Evolutionary conservation across 2,329 filamentous ascomycete species (phyloP).

Genomic region (Fusarium paranaense): DNA sequence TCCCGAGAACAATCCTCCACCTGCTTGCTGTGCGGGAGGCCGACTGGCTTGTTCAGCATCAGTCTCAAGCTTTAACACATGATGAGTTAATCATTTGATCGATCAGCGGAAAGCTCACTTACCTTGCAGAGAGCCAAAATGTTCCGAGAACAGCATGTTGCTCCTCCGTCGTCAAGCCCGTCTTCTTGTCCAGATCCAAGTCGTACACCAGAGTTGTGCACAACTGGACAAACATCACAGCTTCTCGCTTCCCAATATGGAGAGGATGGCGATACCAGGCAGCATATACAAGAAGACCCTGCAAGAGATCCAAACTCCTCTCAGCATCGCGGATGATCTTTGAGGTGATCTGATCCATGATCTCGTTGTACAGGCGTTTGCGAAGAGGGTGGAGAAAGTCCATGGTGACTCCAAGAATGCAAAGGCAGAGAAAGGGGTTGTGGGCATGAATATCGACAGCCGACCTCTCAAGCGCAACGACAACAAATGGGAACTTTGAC

Average conservation of each 20-base stretch:
- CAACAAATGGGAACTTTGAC: not conserved
- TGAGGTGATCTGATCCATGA: not conserved
- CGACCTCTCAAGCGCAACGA: not conserved
- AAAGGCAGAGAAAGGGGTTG: not conserved
- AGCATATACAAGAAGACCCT: not conserved
- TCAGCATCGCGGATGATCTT: not conserved
- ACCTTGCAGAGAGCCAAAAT: conserved; percentile 1
- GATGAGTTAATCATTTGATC: not conserved
- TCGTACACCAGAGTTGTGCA: not conserved
- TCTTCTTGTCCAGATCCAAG: not conserved
- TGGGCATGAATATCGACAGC: not conserved
- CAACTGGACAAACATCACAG: not conserved
- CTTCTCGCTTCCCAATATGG: not conserved
- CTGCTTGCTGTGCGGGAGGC: not conserved
- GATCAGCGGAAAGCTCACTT: not conserved
- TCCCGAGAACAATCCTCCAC: not conserved
- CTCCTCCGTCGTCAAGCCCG: not conserved
- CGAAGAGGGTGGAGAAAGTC: not conserved
- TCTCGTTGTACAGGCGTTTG: not conserved
- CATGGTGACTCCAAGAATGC: not conserved
- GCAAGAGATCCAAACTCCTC: not conserved
- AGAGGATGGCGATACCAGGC: conserved; percentile 1
- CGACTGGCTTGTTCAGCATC: not conserved
- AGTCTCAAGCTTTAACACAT: not conserved
- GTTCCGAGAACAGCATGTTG: not conserved